These are phyloP conservation scores for Venturia asperata DNA, from an alignment of 2,329 filamentous ascomycete species.

Conservation along the genomic window DNA sequence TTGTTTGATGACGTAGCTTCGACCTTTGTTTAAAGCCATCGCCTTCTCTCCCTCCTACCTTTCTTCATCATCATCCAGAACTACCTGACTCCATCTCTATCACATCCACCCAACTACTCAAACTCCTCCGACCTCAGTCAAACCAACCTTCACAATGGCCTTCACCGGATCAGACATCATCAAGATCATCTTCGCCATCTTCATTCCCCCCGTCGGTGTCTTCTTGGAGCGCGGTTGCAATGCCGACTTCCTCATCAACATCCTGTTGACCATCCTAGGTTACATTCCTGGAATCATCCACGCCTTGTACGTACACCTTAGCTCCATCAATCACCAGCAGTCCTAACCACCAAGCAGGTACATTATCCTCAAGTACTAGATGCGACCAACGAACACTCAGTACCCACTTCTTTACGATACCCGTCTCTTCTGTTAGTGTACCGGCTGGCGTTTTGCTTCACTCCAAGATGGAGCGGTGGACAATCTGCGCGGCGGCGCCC, in stretches of 20 bases:
- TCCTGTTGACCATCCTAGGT: slow-evolving; percentile 70
- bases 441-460: slow-evolving; percentile 1
- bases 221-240: slow-evolving; percentile 91
- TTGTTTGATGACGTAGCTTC: background rate
- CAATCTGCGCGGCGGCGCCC: background rate
- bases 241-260: slow-evolving; percentile 64
- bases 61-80: background rate
- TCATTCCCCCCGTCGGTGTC: slow-evolving; percentile 85
- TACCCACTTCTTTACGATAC: background rate
- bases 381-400: background rate
- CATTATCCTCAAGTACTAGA: slow-evolving; percentile 83
- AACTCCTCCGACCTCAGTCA: slow-evolving; percentile 18
- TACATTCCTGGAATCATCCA: slow-evolving; percentile 80
- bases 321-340: slow-evolving; percentile 10
- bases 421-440: background rate
- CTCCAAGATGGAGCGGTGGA: background rate
- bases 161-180: slow-evolving; percentile 62
- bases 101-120: background rate
- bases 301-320: slow-evolving; percentile 62
- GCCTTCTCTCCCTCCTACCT: too few relatives aligned
- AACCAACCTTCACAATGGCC: slow-evolving; percentile 43
- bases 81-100: background rate
- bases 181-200: slow-evolving; percentile 81
- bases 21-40: background rate
- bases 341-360: slow-evolving; percentile 44